Base-by-base conservation (phyloP, 768 basidiomycete species). In the Cantharellus anzutake region DNA sequence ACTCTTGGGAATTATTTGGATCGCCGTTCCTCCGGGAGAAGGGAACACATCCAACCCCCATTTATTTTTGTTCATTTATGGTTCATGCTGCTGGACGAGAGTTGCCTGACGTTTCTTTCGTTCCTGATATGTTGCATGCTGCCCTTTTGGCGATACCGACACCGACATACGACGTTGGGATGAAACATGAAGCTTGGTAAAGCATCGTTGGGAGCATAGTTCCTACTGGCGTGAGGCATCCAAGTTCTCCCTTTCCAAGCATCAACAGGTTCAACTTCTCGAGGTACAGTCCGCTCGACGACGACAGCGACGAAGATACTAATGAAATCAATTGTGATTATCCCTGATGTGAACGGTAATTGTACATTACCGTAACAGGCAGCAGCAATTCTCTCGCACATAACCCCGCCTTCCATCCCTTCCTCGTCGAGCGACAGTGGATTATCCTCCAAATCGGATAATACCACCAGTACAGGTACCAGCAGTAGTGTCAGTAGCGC, bases 181-280 rank as follows among this genome's bases (percentile, higher is more conserved):
- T 29, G 20, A 29, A 29, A 29, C 20, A 29, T 29, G 20, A 29
- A 97, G 93, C 71, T 75, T 98, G 55, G 87, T 93, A 71, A 97
- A 97, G 71, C 94, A 98, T 68, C 85, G 94, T 41, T 98, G 94
- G 94, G 93, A 97, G 67, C 90, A 94, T 68, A 89, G 87, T 41
- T 87, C 88, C 20, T 91, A 96, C 66, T 98, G 94, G 94, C 83
- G 86, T 51, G 88, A 92, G 68, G 86, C 92, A 2, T 79, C 84
- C 64, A 89, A 92, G 69, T 82, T 92, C 65, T 80, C 91, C 40
- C 75, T 97, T 60, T 88, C 84, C 71, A 98, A 97, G 72, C 93
- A 97, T 69, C 92, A 97, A 67, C 93, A 98, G 65, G 94, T 99
- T 0, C 94, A 97, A 66, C 73, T 97, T 57, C 83, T 99, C 51